phyloP scores from a whole-genome alignment of 495 filamentous ascomycete genomes.

The Daldinia decipiens region DNA sequence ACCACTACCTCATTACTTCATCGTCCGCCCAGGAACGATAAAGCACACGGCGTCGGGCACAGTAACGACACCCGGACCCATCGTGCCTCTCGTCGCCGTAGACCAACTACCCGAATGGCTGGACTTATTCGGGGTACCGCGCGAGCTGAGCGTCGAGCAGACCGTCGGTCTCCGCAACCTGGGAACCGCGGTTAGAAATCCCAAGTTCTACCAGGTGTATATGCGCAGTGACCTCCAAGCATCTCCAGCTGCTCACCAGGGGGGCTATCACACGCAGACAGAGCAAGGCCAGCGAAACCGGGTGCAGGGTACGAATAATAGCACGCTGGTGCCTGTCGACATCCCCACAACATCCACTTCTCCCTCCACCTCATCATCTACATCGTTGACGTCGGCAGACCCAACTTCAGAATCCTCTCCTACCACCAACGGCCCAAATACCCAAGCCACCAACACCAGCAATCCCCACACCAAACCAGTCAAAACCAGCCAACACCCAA shows the following conservation, averaged over 20 bases:
- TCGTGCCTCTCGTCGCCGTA: conserved; percentile 57
- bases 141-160: conserved; percentile 51
- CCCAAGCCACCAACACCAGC: not conserved
- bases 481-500: not conserved
- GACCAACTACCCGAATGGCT: conserved; percentile 59
- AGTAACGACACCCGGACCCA: conserved; percentile 40
- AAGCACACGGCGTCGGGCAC: conserved; percentile 29
- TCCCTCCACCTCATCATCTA: conserved; percentile 7
- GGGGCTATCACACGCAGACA: not conserved
- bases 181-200: conserved; percentile 45
- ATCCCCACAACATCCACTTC: not conserved
- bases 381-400: conserved; percentile 1
- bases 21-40: conserved; percentile 49
- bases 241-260: not conserved
- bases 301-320: not conserved
- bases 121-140: conserved; percentile 52
- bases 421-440: no score
- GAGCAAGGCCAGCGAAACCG: not conserved
- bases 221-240: conserved; percentile 17
- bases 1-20: conserved; percentile 48
- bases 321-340: not conserved
- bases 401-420: not conserved
- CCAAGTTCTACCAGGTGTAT: conserved; percentile 49
- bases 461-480: not conserved
- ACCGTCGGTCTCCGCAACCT: conserved; percentile 54